Base-by-base conservation (phyloP, 176 grass and related monocot genomes). In the Phragmites australis region DNA sequence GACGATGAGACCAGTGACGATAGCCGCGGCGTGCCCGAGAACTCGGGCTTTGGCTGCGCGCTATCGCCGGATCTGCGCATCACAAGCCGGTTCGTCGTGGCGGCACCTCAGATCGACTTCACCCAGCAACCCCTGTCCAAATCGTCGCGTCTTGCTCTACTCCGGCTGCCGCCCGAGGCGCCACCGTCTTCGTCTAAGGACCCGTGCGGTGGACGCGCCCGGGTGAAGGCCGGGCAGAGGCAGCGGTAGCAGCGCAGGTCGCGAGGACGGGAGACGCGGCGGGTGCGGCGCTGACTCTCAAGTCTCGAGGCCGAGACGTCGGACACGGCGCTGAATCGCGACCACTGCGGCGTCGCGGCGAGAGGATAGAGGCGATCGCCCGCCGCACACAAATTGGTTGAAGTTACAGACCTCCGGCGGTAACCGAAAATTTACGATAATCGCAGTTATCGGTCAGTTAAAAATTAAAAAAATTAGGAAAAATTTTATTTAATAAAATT, bases 281-380 rank as follows among this genome's bases (percentile, higher is more conserved):
- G 59, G 59, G 29, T 29, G 55, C 74, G 16, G 55, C 74, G 40
- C 55, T 46, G 74, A 61, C 55, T 76, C 41, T 45, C 27, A 55
- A 29, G 25, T 76, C 41, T 45, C 27, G 74, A 29, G 25, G 56
- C 9, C 16, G 26, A 29, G 56, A 26, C 26, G 26, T 46, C 42
- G 57, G 55, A 47, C 74, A 31, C 16, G 56, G 25, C 72, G 40
- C 40, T 30, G 74, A n/a, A 76, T 76, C 74, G 74, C 74, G 16
- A 21, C 39, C 55, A 76, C 74, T 54, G 55, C 42, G 11, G 25
- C 41, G 55, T 59, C 74, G 40, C 40, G 42, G 55, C 23, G 55
- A 29, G 46, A 18, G 3, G 46, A 18, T 23, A 49, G 45, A 27
- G 54, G 39, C 17, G 16, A 60, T 40, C 25, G 56, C 41, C 25